Base-by-base conservation (phyloP, 2,329 filamentous ascomycete genomes). In the Purpureocillium lavendulum region DNA sequence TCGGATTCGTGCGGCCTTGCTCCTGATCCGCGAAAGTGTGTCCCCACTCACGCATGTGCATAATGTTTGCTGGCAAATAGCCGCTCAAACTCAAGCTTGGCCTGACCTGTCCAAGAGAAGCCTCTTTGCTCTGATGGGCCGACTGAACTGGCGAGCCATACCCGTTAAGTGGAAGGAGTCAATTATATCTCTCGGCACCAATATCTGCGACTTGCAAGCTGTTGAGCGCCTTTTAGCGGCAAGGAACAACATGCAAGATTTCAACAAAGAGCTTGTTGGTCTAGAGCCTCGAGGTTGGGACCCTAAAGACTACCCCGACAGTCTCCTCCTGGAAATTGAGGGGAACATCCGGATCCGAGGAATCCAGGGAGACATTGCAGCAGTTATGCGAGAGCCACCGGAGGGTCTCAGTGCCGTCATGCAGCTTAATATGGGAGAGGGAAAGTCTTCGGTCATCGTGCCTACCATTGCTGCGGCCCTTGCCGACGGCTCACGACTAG, bases 351-450 rank as follows among this genome's bases (percentile, higher is more conserved):
- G 77, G 3, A 77, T 86, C 12, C 69, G 82, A 1, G 49, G 60
- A 0, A 67, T 75, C 0, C 80, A 85, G 49, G 64, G 68, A 6
- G 50, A 69, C 2, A 75, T 85, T 37, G 74, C 79, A 0, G 31
- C 39, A 0, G 51, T 66, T 9, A 84, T 85, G 71, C 69, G 66
- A 7, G 40, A 49, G 0, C 65, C 67, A 0, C 45, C 51, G 0
- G 50, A 49, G 0, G 53, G 48, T 0, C 33, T 49, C 0, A 82
- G 77, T 46, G 53, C 65, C 0, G 69, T 78, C 2, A 68, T 82
- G 60, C 77, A 82, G 48, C 55, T 84, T 7, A 82, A 82, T 47
- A 84, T 84, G 79, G 80, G 80, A 0, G 70, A 81, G 50, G 80
- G 80, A 0, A 84, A 84, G 45, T 76, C 75, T 0, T 80, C 78